These are phyloP conservation scores for Lachnellula hyalina DNA, from an alignment of 2,329 filamentous ascomycete species.

Conservation along the genomic window DNA sequence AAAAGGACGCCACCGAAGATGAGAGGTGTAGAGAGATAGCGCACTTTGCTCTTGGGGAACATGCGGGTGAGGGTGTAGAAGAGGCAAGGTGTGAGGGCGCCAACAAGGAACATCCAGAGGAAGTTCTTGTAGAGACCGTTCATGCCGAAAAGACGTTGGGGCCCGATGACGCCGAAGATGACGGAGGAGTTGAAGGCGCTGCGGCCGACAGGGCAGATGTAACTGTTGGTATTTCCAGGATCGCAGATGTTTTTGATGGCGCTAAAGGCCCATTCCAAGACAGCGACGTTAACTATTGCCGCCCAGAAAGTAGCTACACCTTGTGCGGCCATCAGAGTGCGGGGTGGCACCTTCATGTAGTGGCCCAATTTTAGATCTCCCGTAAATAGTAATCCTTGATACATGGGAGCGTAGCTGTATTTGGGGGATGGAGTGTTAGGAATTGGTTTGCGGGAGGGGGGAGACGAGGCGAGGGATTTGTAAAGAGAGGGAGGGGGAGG, in stretches of 20 bases:
- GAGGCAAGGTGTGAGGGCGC: slow-evolving; percentile 55
- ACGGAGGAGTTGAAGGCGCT: slow-evolving; percentile 64
- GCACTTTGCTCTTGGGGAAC: slow-evolving; percentile 56
- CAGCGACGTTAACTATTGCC: slow-evolving; percentile 60
- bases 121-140: slow-evolving; percentile 57
- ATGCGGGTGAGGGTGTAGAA: slow-evolving; percentile 51
- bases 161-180: slow-evolving; percentile 70
- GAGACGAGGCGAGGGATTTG: too few relatives aligned
- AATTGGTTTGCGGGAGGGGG: too few relatives aligned
- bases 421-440: too few relatives aligned
- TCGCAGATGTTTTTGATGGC: slow-evolving; percentile 62
- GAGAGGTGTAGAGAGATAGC: slow-evolving; percentile 63
- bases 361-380: slow-evolving; percentile 48
- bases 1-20: slow-evolving; percentile 60
- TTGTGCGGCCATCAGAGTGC: slow-evolving; percentile 62
- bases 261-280: slow-evolving; percentile 56
- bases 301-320: slow-evolving; percentile 61
- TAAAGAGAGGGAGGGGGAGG: too few relatives aligned
- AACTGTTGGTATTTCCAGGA: slow-evolving; percentile 44
- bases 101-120: slow-evolving; percentile 68
- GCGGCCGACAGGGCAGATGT: slow-evolving; percentile 44
- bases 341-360: slow-evolving; percentile 54
- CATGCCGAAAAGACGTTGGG: slow-evolving; percentile 61
- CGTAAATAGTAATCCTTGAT: slow-evolving; percentile 43
- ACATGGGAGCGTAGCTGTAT: slow-evolving; percentile 43